A percentile compares a stretch with the other conserved stretches of the same genome.
These are phyloP conservation scores for Aspergillus hancockii DNA, from an alignment of 495 filamentous ascomycete genomes.

Conservation along the genomic window DNA sequence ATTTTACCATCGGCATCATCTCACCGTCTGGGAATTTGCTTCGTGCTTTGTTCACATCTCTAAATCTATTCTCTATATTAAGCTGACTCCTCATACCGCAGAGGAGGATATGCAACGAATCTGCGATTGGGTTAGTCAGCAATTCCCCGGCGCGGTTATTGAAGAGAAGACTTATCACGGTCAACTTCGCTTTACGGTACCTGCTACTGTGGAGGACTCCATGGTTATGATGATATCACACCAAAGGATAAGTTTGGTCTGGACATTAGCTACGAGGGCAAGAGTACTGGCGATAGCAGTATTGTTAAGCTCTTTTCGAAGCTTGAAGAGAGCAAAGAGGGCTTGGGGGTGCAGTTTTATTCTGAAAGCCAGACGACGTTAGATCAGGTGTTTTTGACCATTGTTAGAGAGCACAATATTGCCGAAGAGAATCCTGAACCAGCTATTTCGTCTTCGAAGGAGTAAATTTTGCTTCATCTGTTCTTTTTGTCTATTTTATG, in stretches of 20 bases:
- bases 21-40: constrained; percentile 69
- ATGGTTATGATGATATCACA: background rate
- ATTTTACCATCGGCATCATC: constrained; percentile 67
- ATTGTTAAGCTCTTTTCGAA: constrained; percentile 67
- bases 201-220: constrained; percentile 29
- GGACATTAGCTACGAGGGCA: background rate
- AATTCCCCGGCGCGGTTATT: constrained; percentile 59
- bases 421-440: constrained; percentile 63
- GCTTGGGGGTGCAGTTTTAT: constrained; percentile 73
- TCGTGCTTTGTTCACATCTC: constrained; percentile 67
- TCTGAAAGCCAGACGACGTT: constrained; percentile 79
- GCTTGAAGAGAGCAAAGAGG: constrained; percentile 66
- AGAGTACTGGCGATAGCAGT: constrained; percentile 11
- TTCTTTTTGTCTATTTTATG: background rate
- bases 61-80: constrained; percentile 76
- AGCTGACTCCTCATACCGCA: constrained; percentile 66
- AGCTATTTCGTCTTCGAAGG: background rate
- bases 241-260: background rate
- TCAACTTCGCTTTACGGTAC: constrained; percentile 76
- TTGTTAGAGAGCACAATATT: constrained; percentile 75
- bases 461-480: background rate
- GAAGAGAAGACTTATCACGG: constrained; percentile 80
- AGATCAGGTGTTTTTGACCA: constrained; percentile 84
- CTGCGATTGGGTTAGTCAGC: constrained; percentile 57
- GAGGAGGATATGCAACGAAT: constrained; percentile 64